These are phyloP conservation scores for Pezicula neosporulosa DNA, from an alignment of 2,329 filamentous ascomycete species.

Conservation along the genomic window DNA sequence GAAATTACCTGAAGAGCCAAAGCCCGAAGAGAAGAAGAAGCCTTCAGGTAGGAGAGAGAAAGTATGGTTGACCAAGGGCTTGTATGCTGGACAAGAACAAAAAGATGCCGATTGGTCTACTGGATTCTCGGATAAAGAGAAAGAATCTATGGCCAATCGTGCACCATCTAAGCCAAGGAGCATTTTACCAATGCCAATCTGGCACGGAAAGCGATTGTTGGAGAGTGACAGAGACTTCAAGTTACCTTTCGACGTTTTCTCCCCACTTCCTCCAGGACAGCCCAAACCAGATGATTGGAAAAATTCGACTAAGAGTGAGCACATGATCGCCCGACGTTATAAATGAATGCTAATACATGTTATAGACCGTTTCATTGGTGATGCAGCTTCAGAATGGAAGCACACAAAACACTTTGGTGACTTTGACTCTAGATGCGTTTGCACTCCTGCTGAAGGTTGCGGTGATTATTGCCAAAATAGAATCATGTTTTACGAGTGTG, in stretches of 20 bases:
- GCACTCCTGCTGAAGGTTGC: constrained; percentile 74
- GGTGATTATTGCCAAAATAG: constrained; percentile 89
- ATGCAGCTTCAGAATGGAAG: constrained; percentile 77
- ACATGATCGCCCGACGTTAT: not conserved
- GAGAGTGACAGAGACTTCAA: constrained; percentile 78
- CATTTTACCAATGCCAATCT: constrained; percentile 73
- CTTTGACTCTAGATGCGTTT: constrained; percentile 75
- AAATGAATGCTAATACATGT: constrained; percentile 14
- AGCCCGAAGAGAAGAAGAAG: constrained; percentile 15
- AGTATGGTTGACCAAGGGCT: constrained; percentile 70
- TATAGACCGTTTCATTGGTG: constrained; percentile 83
- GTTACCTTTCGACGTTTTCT: constrained; percentile 85
- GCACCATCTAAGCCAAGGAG: constrained; percentile 49
- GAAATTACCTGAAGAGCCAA: constrained; percentile 8
- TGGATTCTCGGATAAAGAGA: constrained; percentile 33
- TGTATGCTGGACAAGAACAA: constrained; percentile 77
- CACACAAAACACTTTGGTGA: constrained; percentile 72
- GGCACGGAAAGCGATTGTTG: constrained; percentile 67
- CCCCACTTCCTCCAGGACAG: constrained; percentile 78
- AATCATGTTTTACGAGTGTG: constrained; percentile 97
- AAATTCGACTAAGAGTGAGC: constrained; percentile 85
- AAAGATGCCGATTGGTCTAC: constrained; percentile 20
- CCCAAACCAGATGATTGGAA: constrained; percentile 92
- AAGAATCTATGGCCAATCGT: constrained; percentile 46
- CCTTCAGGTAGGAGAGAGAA: constrained; percentile 31